phyloP scores from a whole-genome alignment of 345 rosid species.

The Salix udensis region DNA sequence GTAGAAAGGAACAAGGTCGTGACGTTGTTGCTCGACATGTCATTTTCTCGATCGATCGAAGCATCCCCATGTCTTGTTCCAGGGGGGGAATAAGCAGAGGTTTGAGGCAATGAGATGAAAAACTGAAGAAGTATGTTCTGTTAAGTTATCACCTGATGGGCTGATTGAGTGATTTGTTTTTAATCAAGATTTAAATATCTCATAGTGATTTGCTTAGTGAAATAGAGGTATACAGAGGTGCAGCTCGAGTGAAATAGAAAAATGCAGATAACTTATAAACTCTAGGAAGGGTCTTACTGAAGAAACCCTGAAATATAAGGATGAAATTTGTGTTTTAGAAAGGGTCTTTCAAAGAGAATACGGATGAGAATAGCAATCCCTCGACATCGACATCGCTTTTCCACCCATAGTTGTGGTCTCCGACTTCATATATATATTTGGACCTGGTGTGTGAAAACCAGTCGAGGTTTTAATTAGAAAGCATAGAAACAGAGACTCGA shows the following conservation, averaged over 20 bases:
- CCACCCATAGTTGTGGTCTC: no score
- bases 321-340: background rate
- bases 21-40: constrained; percentile 12
- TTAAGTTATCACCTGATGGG: background rate
- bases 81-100: background rate
- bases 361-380: no score
- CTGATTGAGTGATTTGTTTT: no score
- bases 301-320: background rate
- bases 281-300: background rate
- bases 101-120: background rate
- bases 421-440: no score
- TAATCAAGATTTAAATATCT: no score
- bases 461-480: no score
- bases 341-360: background rate
- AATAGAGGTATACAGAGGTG: background rate
- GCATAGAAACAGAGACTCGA: no score
- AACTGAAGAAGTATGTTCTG: background rate
- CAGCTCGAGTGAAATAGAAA: background rate
- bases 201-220: no score
- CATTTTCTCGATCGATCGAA: constrained; percentile 16
- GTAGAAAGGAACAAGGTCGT: background rate
- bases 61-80: background rate
- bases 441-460: no score
- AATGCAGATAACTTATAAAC: background rate
- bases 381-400: no score